Evolutionary conservation across 805 yeast species (phyloP).

Genomic region (Wickerhamiella kurtzmanii): DNA sequence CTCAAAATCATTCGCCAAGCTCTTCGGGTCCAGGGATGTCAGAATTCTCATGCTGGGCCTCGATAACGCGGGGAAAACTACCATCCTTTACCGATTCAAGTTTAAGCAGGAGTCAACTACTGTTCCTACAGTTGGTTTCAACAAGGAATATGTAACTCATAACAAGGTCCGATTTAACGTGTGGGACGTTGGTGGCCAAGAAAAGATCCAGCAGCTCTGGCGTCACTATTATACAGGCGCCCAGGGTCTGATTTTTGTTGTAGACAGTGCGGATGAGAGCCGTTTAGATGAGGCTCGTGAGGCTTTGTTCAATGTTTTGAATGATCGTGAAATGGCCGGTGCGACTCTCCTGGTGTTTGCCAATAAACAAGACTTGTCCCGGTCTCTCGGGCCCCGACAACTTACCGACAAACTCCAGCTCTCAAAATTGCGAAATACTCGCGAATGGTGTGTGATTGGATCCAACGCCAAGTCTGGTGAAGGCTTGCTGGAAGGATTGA

Average conservation of each 20-base stretch:
- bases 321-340: constrained; percentile 71
- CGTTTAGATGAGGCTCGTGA: constrained; percentile 66
- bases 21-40: constrained; percentile 43
- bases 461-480: constrained; percentile 83
- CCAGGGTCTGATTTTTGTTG: constrained; percentile 79
- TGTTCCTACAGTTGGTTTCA: constrained; percentile 89
- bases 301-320: constrained; percentile 63
- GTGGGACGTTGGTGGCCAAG: constrained; percentile 97
- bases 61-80: constrained; percentile 87
- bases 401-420: constrained; percentile 60
- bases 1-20: constrained; percentile 28
- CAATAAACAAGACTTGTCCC: constrained; percentile 69
- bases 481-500: constrained; percentile 75
- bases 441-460: constrained; percentile 85
- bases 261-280: constrained; percentile 63
- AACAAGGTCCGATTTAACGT: constrained; percentile 73
- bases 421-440: constrained; percentile 41
- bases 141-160: constrained; percentile 74
- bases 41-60: constrained; percentile 79
- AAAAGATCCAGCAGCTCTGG: constrained; percentile 83
- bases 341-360: constrained; percentile 76
- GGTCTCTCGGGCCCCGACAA: constrained; percentile 65
- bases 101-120: constrained; percentile 61
- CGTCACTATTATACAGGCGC: constrained; percentile 91
- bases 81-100: constrained; percentile 73